Conservation (phyloP, 1,139 yeast species). For the Debaryomycetaceae sp. region DNA sequence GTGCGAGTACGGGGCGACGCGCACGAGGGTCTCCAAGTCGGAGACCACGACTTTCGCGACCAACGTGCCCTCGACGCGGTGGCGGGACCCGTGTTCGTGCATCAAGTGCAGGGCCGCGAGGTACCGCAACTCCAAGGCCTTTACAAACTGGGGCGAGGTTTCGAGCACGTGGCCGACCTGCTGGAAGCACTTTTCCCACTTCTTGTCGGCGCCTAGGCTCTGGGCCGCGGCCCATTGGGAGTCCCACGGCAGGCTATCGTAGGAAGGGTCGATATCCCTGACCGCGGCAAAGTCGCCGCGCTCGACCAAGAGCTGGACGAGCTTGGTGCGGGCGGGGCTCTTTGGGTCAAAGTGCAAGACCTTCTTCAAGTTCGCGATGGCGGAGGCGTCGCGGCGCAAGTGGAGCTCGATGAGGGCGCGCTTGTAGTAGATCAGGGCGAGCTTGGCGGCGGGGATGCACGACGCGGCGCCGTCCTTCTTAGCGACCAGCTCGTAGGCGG, state of each 20-base stretch:
- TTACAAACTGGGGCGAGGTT: conserved; percentile 13
- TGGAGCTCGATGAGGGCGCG: conserved; percentile 44
- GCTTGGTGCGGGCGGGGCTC: conserved; percentile 30
- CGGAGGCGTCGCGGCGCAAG: conserved; percentile 34
- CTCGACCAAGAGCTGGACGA: conserved; percentile 33
- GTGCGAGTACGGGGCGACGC: conserved; percentile 19
- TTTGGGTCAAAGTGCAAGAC: conserved; percentile 30
- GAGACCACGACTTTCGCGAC: conserved; percentile 13
- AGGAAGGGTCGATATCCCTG: conserved; percentile 3
- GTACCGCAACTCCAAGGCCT: conserved; percentile 7
- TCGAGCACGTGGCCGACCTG: conserved; percentile 13
- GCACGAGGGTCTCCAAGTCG: conserved; percentile 17
- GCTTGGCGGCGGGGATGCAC: not conserved
- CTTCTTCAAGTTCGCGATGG: conserved; percentile 34
- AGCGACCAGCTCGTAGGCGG: conserved; percentile 11
- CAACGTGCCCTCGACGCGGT: conserved; percentile 2
- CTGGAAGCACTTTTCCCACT: conserved; percentile 10
- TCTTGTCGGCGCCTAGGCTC: conserved; percentile 3
- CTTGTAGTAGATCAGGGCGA: conserved; percentile 36
- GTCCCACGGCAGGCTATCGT: conserved; percentile 8
- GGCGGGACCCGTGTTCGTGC: conserved; percentile 1
- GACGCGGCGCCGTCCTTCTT: not conserved
- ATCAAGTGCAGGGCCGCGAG: conserved; percentile 1
- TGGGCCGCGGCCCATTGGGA: conserved; percentile 2
- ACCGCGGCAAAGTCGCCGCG: conserved; percentile 26